These are phyloP conservation scores for Zizania palustris DNA, from an alignment of 202 grass and related monocot species.

Conservation along the genomic window DNA sequence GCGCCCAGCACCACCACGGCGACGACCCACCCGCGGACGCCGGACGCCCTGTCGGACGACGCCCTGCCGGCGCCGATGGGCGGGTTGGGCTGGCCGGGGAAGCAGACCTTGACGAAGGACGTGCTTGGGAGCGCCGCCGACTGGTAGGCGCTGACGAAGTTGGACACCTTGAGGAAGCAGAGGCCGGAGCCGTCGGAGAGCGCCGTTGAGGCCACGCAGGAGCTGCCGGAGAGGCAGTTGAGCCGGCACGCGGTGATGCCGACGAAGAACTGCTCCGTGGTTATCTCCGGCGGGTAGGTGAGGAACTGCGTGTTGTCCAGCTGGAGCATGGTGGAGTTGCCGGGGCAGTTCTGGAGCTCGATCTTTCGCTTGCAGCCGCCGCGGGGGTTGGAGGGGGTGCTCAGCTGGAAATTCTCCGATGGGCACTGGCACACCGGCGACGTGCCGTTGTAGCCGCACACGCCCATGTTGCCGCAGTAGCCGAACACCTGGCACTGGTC, in stretches of 20 bases:
- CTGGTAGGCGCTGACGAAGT: conserved; percentile 73
- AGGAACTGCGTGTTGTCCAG: conserved; percentile 84
- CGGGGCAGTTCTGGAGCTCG: conserved; percentile 61
- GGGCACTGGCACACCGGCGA: conserved; percentile 76
- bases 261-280: conserved; percentile 77
- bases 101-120: conserved; percentile 97
- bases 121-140: conserved; percentile 80
- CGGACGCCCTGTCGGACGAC: conserved; percentile 7
- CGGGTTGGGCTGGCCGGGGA: conserved; percentile 42
- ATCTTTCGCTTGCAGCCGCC: conserved; percentile 53
- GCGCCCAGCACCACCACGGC: conserved; percentile 49
- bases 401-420: conserved; percentile 64
- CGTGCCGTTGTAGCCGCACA: conserved; percentile 85
- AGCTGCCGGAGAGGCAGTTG: conserved; percentile 77
- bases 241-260: conserved; percentile 81
- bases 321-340: conserved; percentile 83
- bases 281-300: conserved; percentile 76
- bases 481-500: conserved; percentile 97
- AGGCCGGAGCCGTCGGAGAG: conserved; percentile 81
- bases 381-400: conserved; percentile 24
- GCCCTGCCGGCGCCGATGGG: background rate
- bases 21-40: conserved; percentile 67
- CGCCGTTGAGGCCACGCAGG: conserved; percentile 81
- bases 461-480: conserved; percentile 87
- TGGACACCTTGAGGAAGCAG: conserved; percentile 83